Conservation (phyloP, 345 rosid species). For the Dipteronia dyeriana region DNA sequence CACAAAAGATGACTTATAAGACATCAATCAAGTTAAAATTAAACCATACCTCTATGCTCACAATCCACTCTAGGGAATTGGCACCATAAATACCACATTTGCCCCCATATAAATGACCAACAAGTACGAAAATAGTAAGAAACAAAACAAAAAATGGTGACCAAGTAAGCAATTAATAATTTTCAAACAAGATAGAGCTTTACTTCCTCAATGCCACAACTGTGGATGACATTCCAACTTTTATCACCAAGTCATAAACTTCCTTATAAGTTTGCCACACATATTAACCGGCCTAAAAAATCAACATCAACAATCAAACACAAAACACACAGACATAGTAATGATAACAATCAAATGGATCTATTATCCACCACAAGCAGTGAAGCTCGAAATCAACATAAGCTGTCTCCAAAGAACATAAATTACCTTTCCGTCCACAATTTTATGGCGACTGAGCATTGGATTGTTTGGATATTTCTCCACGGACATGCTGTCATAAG, state of each 20-base stretch:
- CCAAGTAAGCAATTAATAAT: neutral
- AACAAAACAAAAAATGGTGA: neutral
- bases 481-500: slow-evolving; percentile 58
- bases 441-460: slow-evolving; percentile 88
- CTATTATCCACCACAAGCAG: neutral
- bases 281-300: slow-evolving; percentile 75
- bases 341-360: neutral
- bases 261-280: slow-evolving; percentile 85
- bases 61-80: slow-evolving; percentile 87
- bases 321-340: neutral
- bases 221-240: slow-evolving; percentile 77
- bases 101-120: slow-evolving; percentile 51
- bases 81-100: slow-evolving; percentile 96
- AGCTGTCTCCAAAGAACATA: neutral
- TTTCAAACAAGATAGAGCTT: slow-evolving; percentile 8
- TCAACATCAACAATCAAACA: slow-evolving; percentile 3
- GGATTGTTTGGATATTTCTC: slow-evolving; percentile 69
- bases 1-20: neutral
- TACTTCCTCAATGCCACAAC: slow-evolving; percentile 82
- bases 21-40: slow-evolving; percentile 10
- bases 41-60: slow-evolving; percentile 87
- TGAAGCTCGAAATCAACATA: neutral
- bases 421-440: slow-evolving; percentile 71
- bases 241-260: slow-evolving; percentile 75
- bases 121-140: neutral